These are phyloP conservation scores for Xylaria sp. DNA, from an alignment of 2,329 filamentous ascomycete species.

Conservation along the genomic window DNA sequence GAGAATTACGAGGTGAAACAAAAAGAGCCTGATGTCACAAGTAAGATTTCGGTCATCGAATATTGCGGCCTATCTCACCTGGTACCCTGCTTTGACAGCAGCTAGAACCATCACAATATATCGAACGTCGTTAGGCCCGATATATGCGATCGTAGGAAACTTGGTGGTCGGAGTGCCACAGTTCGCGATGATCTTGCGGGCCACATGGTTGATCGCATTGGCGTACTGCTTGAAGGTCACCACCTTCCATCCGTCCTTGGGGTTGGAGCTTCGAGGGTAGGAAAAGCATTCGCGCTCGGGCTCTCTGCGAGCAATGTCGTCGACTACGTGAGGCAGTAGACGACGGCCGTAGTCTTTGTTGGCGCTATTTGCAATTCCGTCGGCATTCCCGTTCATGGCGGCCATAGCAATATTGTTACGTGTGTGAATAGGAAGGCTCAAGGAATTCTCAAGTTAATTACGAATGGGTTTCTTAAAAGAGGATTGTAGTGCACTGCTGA, in stretches of 20 bases:
- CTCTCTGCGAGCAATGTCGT: slow-evolving; percentile 51
- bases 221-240: slow-evolving; percentile 54
- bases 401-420: slow-evolving; percentile 2
- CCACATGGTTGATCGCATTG: slow-evolving; percentile 56
- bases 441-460: neutral
- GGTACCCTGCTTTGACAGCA: slow-evolving; percentile 48
- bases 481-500: neutral
- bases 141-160: slow-evolving; percentile 57
- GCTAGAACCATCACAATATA: slow-evolving; percentile 44
- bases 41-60: neutral
- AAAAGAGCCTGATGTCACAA: slow-evolving; percentile 50
- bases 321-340: slow-evolving; percentile 54
- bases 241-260: slow-evolving; percentile 54
- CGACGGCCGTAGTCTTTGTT: slow-evolving; percentile 41
- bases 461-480: neutral
- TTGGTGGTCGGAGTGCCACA: slow-evolving; percentile 44
- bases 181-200: slow-evolving; percentile 49
- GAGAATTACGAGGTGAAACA: slow-evolving; percentile 59
- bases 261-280: slow-evolving; percentile 51
- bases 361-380: neutral
- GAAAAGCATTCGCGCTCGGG: slow-evolving; percentile 52
- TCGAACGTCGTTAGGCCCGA: slow-evolving; percentile 54
- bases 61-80: slow-evolving; percentile 44
- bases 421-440: neutral
- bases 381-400: slow-evolving; percentile 10